Evolutionary conservation across 306 rosid species (phyloP), one percentile per base, ranked within the genome.

Genomic region (Macrotyloma uniflorum): DNA sequence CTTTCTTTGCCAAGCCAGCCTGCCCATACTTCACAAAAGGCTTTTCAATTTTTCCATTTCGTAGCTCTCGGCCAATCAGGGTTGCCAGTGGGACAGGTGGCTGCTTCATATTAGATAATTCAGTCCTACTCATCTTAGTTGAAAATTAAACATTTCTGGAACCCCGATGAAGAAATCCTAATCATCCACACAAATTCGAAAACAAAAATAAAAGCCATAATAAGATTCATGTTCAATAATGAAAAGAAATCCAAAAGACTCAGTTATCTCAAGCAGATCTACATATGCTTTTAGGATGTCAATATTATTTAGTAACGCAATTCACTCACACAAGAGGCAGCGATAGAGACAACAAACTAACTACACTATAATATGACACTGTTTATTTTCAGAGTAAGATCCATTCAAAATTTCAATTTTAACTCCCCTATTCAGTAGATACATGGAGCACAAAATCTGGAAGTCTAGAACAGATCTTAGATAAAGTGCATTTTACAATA

Each of bases 1-100:
- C 98, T 75, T 93, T 93, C 91, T 89, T 93, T 32, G 96, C 98
- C 96, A 93, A 83, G 82, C 91, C 98, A 70, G 98, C 96, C 82
- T 90, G 98, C 28, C 98, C 98, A 77, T 85, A 84, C 91, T 91
- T 93, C 61, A 93, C 85, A 64, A 85, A 88, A 53, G 98, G 98
- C 72, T 84, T 83, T 88, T 90, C 94, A 64, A 85, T 82, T 85
- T 88, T 88, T 79, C 88, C 89, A 22, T 72, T 84, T 79, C 94
- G 84, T 77, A 93, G 87, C 91, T 93, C 96, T 6, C 84, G 94
- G 72, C 98, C 98, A 24, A 93, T 80, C 83, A 93, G 84, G 77
- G 98, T 93, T 18, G 94, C 98, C 57, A 93, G 89, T 0, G 98
- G 94, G 80, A 90, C 91, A 47, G 65, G 94, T 53, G 98, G 88